Conservation (phyloP, 106 monocot species). For the Ottelia alismoides region DNA sequence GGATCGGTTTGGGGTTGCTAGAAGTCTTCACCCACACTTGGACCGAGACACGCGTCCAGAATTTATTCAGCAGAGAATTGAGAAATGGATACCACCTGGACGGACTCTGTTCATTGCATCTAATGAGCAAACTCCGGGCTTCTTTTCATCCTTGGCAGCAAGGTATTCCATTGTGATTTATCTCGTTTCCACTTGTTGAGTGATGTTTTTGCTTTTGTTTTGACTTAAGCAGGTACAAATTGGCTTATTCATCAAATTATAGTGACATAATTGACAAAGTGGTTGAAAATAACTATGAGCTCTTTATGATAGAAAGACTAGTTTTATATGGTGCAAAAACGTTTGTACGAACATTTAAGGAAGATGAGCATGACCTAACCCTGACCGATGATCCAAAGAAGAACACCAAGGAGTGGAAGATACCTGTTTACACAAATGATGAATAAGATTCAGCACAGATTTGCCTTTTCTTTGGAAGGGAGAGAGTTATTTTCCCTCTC, state of each 20-base stretch:
- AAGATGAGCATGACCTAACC: slow-evolving; percentile 53
- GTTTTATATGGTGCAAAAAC: slow-evolving; percentile 63
- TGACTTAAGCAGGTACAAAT: slow-evolving; percentile 42
- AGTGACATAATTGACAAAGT: slow-evolving; percentile 70
- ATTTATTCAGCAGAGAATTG: slow-evolving; percentile 71
- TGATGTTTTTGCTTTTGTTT: too few species aligned
- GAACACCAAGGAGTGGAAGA: slow-evolving; percentile 81
- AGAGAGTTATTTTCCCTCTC: too few species aligned
- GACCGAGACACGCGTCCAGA: slow-evolving; percentile 91
- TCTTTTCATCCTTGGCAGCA: slow-evolving; percentile 68
- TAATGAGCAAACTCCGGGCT: slow-evolving; percentile 69
- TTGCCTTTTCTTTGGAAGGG: too few species aligned
- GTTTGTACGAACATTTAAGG: slow-evolving; percentile 72
- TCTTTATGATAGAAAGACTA: slow-evolving; percentile 93
- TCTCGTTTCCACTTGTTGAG: too few species aligned
- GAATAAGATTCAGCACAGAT: too few species aligned
- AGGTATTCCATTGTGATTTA: slow-evolving; percentile 25
- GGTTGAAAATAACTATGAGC: slow-evolving; percentile 83
- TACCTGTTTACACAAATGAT: slow-evolving; percentile 67
- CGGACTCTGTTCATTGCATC: slow-evolving; percentile 88
- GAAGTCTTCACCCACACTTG: slow-evolving; percentile 78
- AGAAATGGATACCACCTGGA: slow-evolving; percentile 79
- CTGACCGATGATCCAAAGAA: slow-evolving; percentile 94
- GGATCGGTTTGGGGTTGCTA: slow-evolving; percentile 61
- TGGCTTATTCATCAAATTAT: slow-evolving; percentile 77